Conservation (phyloP, 257 asterid genomes). For the Primulina tabacum region DNA sequence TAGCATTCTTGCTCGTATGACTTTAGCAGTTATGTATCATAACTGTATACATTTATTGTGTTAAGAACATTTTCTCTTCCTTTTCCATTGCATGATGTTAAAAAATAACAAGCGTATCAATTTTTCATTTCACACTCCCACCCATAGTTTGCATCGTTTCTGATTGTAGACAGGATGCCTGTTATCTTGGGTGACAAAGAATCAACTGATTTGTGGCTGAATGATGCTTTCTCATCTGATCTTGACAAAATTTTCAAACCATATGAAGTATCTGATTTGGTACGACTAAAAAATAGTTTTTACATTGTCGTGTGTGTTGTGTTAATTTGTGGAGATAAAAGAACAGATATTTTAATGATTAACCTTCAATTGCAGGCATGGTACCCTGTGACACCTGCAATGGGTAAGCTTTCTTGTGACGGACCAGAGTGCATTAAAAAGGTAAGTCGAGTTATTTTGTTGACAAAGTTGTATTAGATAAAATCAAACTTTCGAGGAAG, state of each 20-base stretch:
- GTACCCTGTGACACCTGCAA: conserved; percentile 89
- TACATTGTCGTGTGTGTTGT: background rate
- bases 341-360: background rate
- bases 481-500: no score
- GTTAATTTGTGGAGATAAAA: conserved; percentile 1
- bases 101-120: background rate
- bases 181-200: conserved; percentile 79
- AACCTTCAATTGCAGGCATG: conserved; percentile 48
- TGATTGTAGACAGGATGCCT: conserved; percentile 86
- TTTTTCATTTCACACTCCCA: conserved; percentile 2
- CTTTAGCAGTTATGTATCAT: background rate
- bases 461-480: background rate
- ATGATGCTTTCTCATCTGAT: conserved; percentile 51
- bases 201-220: conserved; percentile 66
- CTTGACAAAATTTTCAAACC: conserved; percentile 70
- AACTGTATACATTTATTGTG: background rate
- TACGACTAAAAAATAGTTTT: conserved; percentile 27
- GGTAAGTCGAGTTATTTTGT: conserved; percentile 44
- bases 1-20: conserved; percentile 24
- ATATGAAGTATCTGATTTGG: conserved; percentile 76
- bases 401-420: conserved; percentile 81
- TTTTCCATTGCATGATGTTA: background rate
- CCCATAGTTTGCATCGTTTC: conserved; percentile 11
- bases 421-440: conserved; percentile 85
- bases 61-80: no score